phyloP scores from a whole-genome alignment of 108 stramenopile genomes.

The Skeletonema menzelii region DNA sequence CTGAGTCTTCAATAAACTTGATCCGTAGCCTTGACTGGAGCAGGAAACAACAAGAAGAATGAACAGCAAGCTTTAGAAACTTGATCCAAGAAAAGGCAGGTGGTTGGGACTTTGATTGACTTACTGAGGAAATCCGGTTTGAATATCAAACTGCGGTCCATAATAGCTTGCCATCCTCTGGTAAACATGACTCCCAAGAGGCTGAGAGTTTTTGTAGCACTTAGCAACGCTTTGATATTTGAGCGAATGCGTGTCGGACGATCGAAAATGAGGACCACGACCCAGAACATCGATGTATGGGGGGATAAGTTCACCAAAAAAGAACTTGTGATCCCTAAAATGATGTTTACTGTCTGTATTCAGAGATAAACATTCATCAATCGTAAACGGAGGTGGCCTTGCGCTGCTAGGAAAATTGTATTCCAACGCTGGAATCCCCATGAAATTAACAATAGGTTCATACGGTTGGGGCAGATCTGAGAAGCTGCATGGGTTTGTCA shows the following conservation, averaged over 20 bases:
- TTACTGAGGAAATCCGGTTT: slow-evolving; percentile 60
- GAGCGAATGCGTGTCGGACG: slow-evolving; percentile 50
- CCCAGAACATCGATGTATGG: slow-evolving; percentile 84
- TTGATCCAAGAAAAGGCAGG: neutral
- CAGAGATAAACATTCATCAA: slow-evolving; percentile 70
- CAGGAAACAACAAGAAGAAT: neutral
- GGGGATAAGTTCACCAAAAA: slow-evolving; percentile 78
- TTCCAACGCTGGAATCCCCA: slow-evolving; percentile 61
- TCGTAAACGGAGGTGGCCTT: slow-evolving; percentile 57
- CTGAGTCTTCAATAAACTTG: slow-evolving; percentile 27
- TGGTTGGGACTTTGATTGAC: neutral
- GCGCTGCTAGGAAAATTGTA: slow-evolving; percentile 58
- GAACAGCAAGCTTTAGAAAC: neutral
- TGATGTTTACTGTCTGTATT: slow-evolving; percentile 49
- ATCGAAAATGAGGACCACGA: slow-evolving; percentile 68
- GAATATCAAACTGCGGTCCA: slow-evolving; percentile 85
- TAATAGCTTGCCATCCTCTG: slow-evolving; percentile 78
- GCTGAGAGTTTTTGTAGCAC: slow-evolving; percentile 79
- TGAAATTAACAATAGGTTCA: slow-evolving; percentile 72
- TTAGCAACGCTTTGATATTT: slow-evolving; percentile 60
- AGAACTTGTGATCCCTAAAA: slow-evolving; percentile 36
- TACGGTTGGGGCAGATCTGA: slow-evolving; percentile 78
- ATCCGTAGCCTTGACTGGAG: slow-evolving; percentile 64
- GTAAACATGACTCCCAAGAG: slow-evolving; percentile 67
- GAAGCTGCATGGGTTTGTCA: slow-evolving; percentile 68